Conservation (phyloP, 2,329 filamentous ascomycete species). For the Rugonectria rugulosa region DNA sequence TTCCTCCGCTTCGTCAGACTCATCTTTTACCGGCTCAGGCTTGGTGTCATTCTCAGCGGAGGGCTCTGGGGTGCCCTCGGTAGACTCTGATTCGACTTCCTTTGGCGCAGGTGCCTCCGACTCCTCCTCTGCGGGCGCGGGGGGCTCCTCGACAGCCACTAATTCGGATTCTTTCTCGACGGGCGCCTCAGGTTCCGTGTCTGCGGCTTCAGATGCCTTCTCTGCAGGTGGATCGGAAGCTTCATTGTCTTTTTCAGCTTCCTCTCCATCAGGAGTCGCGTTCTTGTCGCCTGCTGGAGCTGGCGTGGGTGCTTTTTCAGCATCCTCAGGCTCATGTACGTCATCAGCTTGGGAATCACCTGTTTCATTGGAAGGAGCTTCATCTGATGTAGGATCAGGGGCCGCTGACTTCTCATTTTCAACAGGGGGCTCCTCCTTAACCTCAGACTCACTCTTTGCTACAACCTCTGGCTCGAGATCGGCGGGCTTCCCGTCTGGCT, state of each 20-base stretch:
- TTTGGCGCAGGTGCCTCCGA: conserved; percentile 6
- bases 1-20: neutral
- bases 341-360: neutral
- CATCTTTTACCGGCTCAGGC: conserved; percentile 14
- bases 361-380: neutral
- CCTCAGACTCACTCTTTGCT: neutral
- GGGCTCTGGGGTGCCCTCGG: neutral
- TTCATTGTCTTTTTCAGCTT: conserved; percentile 6
- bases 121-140: conserved; percentile 6
- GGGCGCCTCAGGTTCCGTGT: neutral
- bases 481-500: neutral
- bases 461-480: neutral
- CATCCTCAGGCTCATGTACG: neutral
- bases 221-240: conserved; percentile 1
- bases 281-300: neutral
- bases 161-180: neutral
- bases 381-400: neutral
- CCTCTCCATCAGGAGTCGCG: neutral
- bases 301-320: neutral
- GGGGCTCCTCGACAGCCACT: conserved; percentile 4
- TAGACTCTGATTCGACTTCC: neutral
- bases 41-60: conserved; percentile 1
- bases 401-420: neutral
- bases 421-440: neutral
- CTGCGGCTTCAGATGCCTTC: neutral